Conservation (phyloP, 2,329 filamentous ascomycete species). For the Pleurostoma richardsiae region DNA sequence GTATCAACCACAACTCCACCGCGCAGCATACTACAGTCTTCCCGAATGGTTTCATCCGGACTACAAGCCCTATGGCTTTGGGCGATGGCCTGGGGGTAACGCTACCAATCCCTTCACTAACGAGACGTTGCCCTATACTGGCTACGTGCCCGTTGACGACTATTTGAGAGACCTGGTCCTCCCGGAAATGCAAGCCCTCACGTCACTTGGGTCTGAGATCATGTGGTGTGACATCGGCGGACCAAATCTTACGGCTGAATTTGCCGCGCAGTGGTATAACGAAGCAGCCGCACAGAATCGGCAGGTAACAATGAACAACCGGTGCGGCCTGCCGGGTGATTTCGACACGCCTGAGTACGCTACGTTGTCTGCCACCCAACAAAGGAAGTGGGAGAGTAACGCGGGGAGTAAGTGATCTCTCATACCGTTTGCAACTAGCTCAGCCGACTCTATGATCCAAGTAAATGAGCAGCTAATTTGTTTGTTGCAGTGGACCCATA, state of each 20-base stretch:
- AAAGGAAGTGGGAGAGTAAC: constrained; percentile 13
- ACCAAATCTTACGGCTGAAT: constrained; percentile 33
- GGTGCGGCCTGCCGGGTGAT: constrained; percentile 9
- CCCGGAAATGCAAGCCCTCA: constrained; percentile 36
- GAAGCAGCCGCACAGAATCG: constrained; percentile 14
- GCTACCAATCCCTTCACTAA: constrained; percentile 38
- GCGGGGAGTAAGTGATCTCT: constrained; percentile 1
- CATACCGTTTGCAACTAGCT: too few relatives aligned
- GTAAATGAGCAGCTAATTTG: too few relatives aligned
- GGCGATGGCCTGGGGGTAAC: constrained; percentile 31
- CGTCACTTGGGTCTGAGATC: constrained; percentile 34
- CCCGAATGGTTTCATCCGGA: constrained; percentile 42
- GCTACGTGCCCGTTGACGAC: constrained; percentile 32
- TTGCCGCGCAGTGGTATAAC: constrained; percentile 37
- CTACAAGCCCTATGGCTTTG: constrained; percentile 32
- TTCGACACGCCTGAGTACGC: constrained; percentile 14
- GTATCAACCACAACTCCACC: constrained; percentile 35
- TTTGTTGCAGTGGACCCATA: constrained; percentile 10
- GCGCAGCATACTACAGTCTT: constrained; percentile 36
- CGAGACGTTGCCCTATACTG: constrained; percentile 32
- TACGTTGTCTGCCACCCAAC: constrained; percentile 6
- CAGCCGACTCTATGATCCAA: too few relatives aligned
- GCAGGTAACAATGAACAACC: constrained; percentile 8
- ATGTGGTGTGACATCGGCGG: constrained; percentile 43
- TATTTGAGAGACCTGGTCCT: constrained; percentile 33